Percentiles rank a stretch among this genome's conserved stretches.
These are phyloP conservation scores for Plantago elongata DNA, from an alignment of 257 asterid species.

Conservation along the genomic window DNA sequence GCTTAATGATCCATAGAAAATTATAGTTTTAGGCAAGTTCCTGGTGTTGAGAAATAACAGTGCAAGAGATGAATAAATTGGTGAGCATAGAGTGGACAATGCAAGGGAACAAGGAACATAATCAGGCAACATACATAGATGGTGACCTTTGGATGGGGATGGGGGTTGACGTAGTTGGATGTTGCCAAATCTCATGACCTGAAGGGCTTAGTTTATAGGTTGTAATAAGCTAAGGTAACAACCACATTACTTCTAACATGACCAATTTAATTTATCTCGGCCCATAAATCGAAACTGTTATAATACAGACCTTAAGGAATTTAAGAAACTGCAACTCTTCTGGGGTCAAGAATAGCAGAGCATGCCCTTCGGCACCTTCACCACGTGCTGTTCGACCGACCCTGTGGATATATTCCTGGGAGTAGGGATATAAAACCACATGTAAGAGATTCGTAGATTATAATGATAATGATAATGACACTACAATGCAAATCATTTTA, in stretches of 20 bases:
- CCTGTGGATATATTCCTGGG: conserved; percentile 89
- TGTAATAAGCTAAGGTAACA: background rate
- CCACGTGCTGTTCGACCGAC: conserved; percentile 99
- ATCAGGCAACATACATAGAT: no score
- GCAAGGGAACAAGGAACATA: no score
- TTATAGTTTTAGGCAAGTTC: no score
- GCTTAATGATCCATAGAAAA: no score
- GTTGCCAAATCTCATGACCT: no score
- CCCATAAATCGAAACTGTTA: conserved; percentile 14
- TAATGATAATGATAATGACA: background rate
- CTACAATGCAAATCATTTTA: conserved; percentile 6
- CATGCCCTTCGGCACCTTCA: conserved; percentile 93
- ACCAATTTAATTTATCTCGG: conserved; percentile 1
- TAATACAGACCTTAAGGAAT: conserved; percentile 66
- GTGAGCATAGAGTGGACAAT: no score
- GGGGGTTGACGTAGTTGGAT: no score
- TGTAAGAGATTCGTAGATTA: conserved; percentile 12
- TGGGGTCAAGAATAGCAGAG: conserved; percentile 86
- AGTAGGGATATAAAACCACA: conserved; percentile 20
- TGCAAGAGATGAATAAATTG: no score
- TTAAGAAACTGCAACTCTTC: conserved; percentile 75
- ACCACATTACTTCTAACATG: conserved; percentile 4
- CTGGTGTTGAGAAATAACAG: no score
- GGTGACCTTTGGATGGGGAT: no score
- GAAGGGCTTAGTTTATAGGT: no score